Base-by-base conservation (phyloP, 2,329 filamentous ascomycete genomes). In the Canariomyces notabilis region DNA sequence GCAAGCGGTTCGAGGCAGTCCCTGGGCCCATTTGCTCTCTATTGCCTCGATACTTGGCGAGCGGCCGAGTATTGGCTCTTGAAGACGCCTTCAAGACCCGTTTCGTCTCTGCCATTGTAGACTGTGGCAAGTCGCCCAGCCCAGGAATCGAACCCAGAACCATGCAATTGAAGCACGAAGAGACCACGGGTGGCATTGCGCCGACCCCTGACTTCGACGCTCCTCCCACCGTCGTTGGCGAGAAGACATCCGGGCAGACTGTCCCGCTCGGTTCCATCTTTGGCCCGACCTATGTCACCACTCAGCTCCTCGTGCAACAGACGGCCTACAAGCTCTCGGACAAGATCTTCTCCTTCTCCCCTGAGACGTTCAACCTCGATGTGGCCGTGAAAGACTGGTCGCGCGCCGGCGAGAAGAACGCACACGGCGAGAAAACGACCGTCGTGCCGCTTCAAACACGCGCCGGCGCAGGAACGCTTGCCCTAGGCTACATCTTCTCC, bases 281-380 rank as follows among this genome's bases (percentile, higher is more conserved):
- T 50, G 93, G 91, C 14, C 87, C 91, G 56, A 93, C 87, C 46
- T 98, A 98, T 69, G 79, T 91, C 51, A 97, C 91, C 33, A 87
- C 89, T 22, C 93, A 98, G 71, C 82, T 89, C 18, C 80, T 98
- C 46, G 85, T 97, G 55, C 93, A 98, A 73, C 93, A 98, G 70
- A 85, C 97, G 55, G 89, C 91, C 51, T 98, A 95, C 71, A 80
- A 87, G 54, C 77, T 98, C 51, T 97, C 91, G 46, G 90, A 97
- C 75, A 95, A 95, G 76, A 83, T 97, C 70, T 98, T 95, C 73
- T 87, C 90, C 46, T 97, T 95, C 74, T 97, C 91, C 2, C 89
- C 90, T 21, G 87, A 95, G 61, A 87, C 88, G 12, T 97, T 96
- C 62, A 87, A 94, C 64, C 78, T 98, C 54, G 91, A 97, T 65